phyloP scores from a whole-genome alignment of 106 monocot genomes.

The Dendrobium huoshanense region DNA sequence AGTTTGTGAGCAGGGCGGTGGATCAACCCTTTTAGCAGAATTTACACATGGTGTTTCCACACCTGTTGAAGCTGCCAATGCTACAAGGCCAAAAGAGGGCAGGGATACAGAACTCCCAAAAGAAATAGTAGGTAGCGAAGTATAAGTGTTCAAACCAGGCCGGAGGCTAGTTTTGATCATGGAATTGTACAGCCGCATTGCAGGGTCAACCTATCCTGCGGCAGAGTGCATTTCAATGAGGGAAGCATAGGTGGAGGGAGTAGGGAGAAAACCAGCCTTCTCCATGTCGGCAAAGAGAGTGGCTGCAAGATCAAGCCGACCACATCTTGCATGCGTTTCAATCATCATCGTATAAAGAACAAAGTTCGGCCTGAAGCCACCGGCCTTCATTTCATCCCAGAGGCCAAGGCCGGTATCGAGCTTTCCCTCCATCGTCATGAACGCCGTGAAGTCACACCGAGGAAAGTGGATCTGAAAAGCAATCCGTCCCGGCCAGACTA shows the following conservation, averaged over 20 bases:
- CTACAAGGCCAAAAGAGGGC: no score
- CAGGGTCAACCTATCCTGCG: constrained; percentile 59
- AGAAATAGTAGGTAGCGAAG: constrained; percentile 41
- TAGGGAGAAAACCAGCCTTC: constrained; percentile 84
- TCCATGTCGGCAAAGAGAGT: constrained; percentile 80
- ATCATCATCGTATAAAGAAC: constrained; percentile 83
- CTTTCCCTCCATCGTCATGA: no score
- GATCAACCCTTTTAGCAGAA: no score
- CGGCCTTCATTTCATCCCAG: constrained; percentile 79
- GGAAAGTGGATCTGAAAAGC: no score
- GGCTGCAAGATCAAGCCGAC: constrained; percentile 54
- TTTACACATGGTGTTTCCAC: no score
- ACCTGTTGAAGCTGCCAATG: no score
- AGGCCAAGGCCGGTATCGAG: constrained; percentile 59
- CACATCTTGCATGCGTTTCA: constrained; percentile 76
- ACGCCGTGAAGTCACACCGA: no score
- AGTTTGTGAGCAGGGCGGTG: no score
- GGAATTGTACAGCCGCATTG: constrained; percentile 74
- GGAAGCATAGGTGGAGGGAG: constrained; percentile 64
- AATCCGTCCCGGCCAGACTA: no score
- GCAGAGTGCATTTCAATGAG: constrained; percentile 73
- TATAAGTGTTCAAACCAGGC: constrained; percentile 72
- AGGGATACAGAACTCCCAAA: no score
- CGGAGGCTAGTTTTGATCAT: constrained; percentile 65
- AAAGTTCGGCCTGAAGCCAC: constrained; percentile 77